Percentiles rank a stretch among this genome's conserved stretches.
Conservation (phyloP, 805 yeast genomes). For the Kluyveromyces wickerhamii region DNA sequence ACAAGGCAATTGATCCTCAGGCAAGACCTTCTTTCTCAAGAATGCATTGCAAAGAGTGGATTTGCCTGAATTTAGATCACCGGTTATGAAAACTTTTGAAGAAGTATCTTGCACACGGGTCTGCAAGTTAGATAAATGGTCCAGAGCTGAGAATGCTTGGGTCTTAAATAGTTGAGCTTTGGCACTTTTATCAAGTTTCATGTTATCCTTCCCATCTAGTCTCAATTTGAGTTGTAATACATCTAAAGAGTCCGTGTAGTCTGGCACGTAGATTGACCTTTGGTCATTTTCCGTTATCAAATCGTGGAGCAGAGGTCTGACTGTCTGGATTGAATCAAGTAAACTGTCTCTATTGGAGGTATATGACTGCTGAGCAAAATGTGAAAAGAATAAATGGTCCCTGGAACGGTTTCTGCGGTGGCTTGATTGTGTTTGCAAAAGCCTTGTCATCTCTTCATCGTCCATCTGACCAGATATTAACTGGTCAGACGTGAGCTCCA, state of each 20-base stretch:
- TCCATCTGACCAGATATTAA: constrained; percentile 3
- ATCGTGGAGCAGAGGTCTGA: constrained; percentile 43
- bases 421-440: constrained; percentile 7
- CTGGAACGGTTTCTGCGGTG: constrained; percentile 13
- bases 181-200: constrained; percentile 57
- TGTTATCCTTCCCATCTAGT: constrained; percentile 31
- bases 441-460: constrained; percentile 11
- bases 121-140: constrained; percentile 62
- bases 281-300: constrained; percentile 47
- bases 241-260: constrained; percentile 21
- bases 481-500: constrained; percentile 19
- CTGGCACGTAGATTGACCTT: constrained; percentile 59
- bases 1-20: constrained; percentile 97
- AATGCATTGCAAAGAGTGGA: constrained; percentile 92
- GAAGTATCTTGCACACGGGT: constrained; percentile 86
- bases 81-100: constrained; percentile 92
- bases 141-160: constrained; percentile 54
- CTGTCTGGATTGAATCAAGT: constrained; percentile 50
- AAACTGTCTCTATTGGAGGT: constrained; percentile 63
- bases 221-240: constrained; percentile 22
- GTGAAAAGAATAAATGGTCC: constrained; percentile 20
- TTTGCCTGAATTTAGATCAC: constrained; percentile 94
- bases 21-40: constrained; percentile 65
- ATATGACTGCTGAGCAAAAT: constrained; percentile 66
- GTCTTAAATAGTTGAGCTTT: constrained; percentile 62